phyloP scores from a whole-genome alignment of 208 protist species.

The Trichomonas tenax region DNA sequence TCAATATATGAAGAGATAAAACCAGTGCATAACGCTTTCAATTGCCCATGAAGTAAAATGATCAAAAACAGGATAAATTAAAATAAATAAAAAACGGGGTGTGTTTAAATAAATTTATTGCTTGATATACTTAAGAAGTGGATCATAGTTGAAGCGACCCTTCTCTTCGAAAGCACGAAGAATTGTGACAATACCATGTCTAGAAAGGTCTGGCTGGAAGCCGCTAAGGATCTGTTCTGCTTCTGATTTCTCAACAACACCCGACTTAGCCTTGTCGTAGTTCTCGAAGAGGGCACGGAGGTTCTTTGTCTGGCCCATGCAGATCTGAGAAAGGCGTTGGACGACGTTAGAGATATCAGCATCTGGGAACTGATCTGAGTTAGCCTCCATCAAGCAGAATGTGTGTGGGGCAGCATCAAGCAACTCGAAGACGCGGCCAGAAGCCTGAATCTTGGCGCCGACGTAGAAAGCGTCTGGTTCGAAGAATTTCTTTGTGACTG shows the following conservation, averaged over 20 bases:
- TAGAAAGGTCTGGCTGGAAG: not conserved
- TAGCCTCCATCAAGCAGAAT: not conserved
- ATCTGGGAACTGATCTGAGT: not conserved
- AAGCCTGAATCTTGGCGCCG: not conserved
- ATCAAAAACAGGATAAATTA: not conserved
- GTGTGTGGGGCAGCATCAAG: constrained; percentile 10
- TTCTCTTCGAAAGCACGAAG: not conserved
- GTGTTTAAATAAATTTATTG: not conserved
- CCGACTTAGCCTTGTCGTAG: not conserved
- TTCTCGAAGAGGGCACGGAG: not conserved
- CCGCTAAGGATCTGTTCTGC: not conserved
- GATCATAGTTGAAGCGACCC: not conserved
- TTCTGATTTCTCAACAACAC: not conserved
- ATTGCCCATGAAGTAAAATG: no score
- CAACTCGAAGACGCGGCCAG: not conserved
- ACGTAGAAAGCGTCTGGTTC: not conserved
- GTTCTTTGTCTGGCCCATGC: not conserved
- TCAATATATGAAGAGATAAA: no score
- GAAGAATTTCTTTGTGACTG: not conserved
- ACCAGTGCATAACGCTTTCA: no score
- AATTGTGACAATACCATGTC: not conserved
- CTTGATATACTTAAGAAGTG: not conserved
- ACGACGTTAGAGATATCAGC: not conserved
- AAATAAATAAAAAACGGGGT: not conserved
- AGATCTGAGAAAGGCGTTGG: not conserved